phyloP scores from a whole-genome alignment of 148 eudicot species.

The Fallopia convolvulus region DNA sequence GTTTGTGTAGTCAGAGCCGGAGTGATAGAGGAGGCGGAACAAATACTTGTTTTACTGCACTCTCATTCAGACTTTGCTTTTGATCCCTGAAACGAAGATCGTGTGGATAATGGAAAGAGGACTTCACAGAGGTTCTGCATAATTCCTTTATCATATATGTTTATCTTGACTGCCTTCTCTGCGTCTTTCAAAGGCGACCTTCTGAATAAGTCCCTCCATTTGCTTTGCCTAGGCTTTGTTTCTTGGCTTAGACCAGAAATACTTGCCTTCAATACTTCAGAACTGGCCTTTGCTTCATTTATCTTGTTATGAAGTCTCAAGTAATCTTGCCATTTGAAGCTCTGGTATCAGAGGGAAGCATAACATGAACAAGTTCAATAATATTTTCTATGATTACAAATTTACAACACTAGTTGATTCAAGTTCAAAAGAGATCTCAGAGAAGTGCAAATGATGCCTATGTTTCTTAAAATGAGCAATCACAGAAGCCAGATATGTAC shows the following conservation, averaged over 20 bases:
- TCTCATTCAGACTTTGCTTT: conserved; percentile 55
- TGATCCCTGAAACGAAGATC: conserved; percentile 37
- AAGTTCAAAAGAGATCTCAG: too few species aligned
- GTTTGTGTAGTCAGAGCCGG: background rate
- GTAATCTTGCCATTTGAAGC: conserved; percentile 89
- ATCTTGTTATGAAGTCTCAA: conserved; percentile 56
- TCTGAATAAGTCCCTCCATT: conserved; percentile 68
- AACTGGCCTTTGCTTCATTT: conserved; percentile 73
- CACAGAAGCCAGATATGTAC: conserved; percentile 22
- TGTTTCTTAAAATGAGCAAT: too few species aligned
- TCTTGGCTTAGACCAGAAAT: conserved; percentile 41
- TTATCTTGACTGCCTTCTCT: conserved; percentile 35
- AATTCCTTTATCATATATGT: conserved; percentile 64
- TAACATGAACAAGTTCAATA: background rate
- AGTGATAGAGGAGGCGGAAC: background rate
- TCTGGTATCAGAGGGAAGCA: conserved; percentile 30
- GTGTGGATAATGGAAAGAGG: conserved; percentile 57
- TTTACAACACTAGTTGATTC: too few species aligned
- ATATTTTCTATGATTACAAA: background rate
- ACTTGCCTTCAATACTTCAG: conserved; percentile 60
- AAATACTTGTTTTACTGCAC: background rate
- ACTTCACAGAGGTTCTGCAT: conserved; percentile 57
- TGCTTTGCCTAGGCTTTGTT: conserved; percentile 49
- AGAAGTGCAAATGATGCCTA: too few species aligned
- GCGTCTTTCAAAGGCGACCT: conserved; percentile 61